Conservation (phyloP, 2,329 filamentous ascomycete species). For the Calonectria honghensis region DNA sequence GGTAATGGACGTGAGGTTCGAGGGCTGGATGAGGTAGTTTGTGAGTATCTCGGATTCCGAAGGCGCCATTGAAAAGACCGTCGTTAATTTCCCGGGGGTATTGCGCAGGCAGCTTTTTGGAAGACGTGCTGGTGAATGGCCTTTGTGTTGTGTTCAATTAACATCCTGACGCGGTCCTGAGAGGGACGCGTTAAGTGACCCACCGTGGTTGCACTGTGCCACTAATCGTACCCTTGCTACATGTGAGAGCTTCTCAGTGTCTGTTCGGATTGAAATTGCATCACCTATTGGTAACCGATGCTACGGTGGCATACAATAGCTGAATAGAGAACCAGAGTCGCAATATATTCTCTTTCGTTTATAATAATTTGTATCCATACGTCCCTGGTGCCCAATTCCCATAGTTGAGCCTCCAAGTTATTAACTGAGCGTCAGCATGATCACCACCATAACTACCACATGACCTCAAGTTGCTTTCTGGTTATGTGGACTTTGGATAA, state of each 20-base stretch:
- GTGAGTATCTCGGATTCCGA: slow-evolving; percentile 84
- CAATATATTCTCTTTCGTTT: slow-evolving; percentile 48
- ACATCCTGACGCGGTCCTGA: slow-evolving; percentile 43
- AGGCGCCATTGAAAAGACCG: slow-evolving; percentile 75
- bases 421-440: too few species aligned
- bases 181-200: slow-evolving; percentile 51
- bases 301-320: neutral
- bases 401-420: too few species aligned
- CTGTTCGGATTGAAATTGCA: neutral
- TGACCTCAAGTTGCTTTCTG: too few species aligned
- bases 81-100: neutral
- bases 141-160: slow-evolving; percentile 14
- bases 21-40: slow-evolving; percentile 86
- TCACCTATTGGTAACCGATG: neutral
- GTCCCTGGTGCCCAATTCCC: neutral
- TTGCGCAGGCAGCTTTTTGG: neutral
- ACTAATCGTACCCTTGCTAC: slow-evolving; percentile 18
- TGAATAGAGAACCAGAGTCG: slow-evolving; percentile 46
- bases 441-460: too few species aligned
- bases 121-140: neutral
- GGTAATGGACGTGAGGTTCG: slow-evolving; percentile 82
- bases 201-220: slow-evolving; percentile 25
- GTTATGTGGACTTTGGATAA: too few species aligned
- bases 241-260: neutral
- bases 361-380: neutral